Conservation (phyloP, 352 stramenopile genomes). For the Aphanomyces cochlioides region DNA sequence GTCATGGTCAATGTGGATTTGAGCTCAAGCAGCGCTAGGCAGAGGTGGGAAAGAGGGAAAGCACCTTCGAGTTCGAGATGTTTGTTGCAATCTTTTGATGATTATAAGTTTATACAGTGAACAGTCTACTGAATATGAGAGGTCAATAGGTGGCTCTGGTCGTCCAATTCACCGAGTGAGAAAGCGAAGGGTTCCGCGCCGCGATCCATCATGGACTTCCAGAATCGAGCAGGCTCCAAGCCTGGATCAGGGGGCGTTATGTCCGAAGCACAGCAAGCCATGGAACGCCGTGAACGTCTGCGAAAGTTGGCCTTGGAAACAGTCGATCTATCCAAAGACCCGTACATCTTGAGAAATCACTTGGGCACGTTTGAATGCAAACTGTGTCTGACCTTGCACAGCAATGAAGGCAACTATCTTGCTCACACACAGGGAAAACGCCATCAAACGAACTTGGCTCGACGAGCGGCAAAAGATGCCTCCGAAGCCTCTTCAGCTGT, state of each 20-base stretch:
- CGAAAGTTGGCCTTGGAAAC: constrained; percentile 98
- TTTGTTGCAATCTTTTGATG: too few species aligned
- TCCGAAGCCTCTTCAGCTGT: constrained; percentile 40
- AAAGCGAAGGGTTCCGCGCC: too few species aligned
- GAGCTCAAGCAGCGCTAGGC: too few species aligned
- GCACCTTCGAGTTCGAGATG: too few species aligned
- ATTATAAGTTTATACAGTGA: too few species aligned
- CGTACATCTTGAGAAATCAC: constrained; percentile 99
- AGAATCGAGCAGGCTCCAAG: constrained; percentile 83
- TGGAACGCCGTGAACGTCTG: constrained; percentile 95
- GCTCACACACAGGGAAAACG: constrained; percentile 99
- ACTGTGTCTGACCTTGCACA: constrained; percentile 98
- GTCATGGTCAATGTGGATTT: too few species aligned
- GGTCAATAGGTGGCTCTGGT: too few species aligned
- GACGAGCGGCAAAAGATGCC: constrained; percentile 82
- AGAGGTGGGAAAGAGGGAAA: too few species aligned
- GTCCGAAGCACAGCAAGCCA: constrained; percentile 73
- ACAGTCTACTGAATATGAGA: too few species aligned
- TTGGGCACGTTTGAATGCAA: constrained; percentile 99
- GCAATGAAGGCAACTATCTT: constrained; percentile 99
- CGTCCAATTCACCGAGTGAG: too few species aligned
- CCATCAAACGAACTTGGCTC: constrained; percentile 96
- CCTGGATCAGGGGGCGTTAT: constrained; percentile 68
- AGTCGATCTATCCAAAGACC: constrained; percentile 98
- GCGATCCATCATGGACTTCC: constrained; percentile 63